Conservation (phyloP, 1,139 yeast genomes). For the Magnusiomyces clavatus region DNA sequence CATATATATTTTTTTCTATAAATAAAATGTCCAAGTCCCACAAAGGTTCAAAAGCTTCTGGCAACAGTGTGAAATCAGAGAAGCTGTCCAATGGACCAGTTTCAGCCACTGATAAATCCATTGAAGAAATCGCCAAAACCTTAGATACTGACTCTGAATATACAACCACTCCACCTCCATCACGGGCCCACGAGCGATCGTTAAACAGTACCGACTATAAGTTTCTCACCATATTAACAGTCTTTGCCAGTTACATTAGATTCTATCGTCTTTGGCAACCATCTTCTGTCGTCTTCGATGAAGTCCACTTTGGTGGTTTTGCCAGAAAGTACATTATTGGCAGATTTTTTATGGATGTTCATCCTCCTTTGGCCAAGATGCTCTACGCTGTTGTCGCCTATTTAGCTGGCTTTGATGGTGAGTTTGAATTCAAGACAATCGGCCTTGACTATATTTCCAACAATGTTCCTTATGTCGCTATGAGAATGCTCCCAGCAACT, state of each 20-base stretch:
- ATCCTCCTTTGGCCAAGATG: conserved; percentile 96
- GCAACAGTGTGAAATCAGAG: neutral
- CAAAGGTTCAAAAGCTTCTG: neutral
- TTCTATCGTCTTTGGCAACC: conserved; percentile 59
- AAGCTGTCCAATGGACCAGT: conserved; percentile 3
- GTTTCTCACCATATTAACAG: conserved; percentile 43
- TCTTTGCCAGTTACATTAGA: conserved; percentile 51
- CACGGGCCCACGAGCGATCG: conserved; percentile 30
- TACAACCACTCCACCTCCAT: conserved; percentile 37
- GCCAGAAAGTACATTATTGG: conserved; percentile 57
- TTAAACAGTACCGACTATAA: conserved; percentile 23
- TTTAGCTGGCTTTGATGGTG: conserved; percentile 81
- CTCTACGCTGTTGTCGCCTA: conserved; percentile 87
- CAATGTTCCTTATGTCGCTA: conserved; percentile 57
- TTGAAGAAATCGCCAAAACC: too few species aligned
- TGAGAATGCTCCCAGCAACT: conserved; percentile 82
- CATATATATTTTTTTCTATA: neutral
- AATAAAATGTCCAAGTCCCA: conserved; percentile 2
- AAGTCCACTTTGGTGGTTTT: conserved; percentile 62
- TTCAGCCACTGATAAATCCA: neutral
- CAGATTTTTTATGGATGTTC: conserved; percentile 86
- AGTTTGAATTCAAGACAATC: conserved; percentile 83
- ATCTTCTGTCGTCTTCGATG: conserved; percentile 84
- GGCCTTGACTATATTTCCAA: conserved; percentile 72
- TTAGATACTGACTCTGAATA: neutral